These are phyloP conservation scores for Phaeophleospora eucalypticola DNA, from an alignment of 2,329 filamentous ascomycete species.

Conservation along the genomic window DNA sequence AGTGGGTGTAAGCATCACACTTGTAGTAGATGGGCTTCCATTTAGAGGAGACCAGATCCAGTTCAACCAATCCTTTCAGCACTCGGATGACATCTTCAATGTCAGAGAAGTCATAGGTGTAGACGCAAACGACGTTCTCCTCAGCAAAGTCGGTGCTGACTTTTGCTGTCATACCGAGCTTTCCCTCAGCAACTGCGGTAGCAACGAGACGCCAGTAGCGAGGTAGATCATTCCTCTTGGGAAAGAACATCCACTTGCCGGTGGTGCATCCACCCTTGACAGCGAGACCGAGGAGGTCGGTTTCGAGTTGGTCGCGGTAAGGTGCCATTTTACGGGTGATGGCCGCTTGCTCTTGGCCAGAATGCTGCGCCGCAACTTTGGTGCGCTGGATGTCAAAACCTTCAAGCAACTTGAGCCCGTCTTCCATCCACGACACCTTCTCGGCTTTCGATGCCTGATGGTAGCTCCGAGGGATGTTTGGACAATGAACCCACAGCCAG, in stretches of 20 bases:
- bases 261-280: constrained; percentile 53
- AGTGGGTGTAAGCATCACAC: constrained; percentile 54
- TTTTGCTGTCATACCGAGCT: constrained; percentile 70
- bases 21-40: constrained; percentile 70
- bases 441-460: constrained; percentile 37
- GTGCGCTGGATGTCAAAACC: constrained; percentile 45
- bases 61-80: constrained; percentile 53
- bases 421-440: constrained; percentile 51
- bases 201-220: constrained; percentile 64
- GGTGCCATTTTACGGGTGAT: constrained; percentile 39
- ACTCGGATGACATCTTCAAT: constrained; percentile 65
- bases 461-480: constrained; percentile 37
- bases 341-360: constrained; percentile 42
- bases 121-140: constrained; percentile 64
- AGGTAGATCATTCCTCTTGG: constrained; percentile 51
- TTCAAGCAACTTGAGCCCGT: constrained; percentile 53
- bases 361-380: constrained; percentile 50
- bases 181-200: constrained; percentile 61
- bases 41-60: constrained; percentile 53
- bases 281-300: constrained; percentile 60
- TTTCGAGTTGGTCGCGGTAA: constrained; percentile 43
- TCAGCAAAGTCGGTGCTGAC: constrained; percentile 55
- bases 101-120: constrained; percentile 71
- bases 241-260: constrained; percentile 82
- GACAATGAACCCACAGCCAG: constrained; percentile 74